Evolutionary conservation across 176 grass and related monocot species (phyloP).

Genomic region (Guadua angustifolia): DNA sequence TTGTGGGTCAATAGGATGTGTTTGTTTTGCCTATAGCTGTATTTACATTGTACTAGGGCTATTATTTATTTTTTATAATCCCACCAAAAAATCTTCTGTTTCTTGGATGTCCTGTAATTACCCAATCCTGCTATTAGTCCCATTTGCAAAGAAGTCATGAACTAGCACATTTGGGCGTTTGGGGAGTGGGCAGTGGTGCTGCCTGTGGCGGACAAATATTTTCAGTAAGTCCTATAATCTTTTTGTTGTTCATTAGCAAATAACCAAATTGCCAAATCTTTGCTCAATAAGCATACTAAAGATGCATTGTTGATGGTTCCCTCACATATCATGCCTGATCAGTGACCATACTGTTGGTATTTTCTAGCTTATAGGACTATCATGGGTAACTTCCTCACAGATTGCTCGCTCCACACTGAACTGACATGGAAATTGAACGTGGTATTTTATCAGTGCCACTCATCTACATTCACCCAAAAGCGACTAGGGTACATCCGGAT

Average conservation of each 20-base stretch:
- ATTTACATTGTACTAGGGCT: background rate
- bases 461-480: background rate
- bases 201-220: background rate
- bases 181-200: background rate
- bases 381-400: background rate
- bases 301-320: background rate
- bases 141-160: background rate
- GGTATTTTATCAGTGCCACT: background rate
- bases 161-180: background rate
- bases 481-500: background rate
- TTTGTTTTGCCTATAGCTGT: background rate
- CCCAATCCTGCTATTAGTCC: background rate
- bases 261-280: background rate
- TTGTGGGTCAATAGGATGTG: background rate
- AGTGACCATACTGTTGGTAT: constrained; percentile 1
- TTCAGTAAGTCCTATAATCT: background rate
- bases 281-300: background rate
- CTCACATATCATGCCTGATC: constrained; percentile 11
- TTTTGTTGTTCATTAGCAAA: constrained; percentile 7
- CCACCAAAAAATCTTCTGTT: background rate
- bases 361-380: constrained; percentile 17
- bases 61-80: background rate
- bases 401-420: background rate
- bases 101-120: background rate
- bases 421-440: background rate